phyloP scores from a whole-genome alignment of 148 eudicot genomes.

The Rhododendron simsii region DNA sequence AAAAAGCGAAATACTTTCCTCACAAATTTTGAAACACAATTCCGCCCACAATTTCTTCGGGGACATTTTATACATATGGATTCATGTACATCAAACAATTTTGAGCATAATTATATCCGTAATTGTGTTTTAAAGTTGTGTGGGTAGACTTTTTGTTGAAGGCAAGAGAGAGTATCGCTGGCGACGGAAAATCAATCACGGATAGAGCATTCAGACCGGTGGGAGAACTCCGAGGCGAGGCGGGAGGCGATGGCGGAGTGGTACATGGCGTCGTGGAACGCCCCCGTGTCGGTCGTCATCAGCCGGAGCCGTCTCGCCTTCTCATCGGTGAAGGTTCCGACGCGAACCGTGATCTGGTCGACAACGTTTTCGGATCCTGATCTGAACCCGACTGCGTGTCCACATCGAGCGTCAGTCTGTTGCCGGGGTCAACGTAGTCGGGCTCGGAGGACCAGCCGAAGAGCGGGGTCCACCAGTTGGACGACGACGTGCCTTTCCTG shows the following conservation, averaged over 20 bases:
- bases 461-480: no score
- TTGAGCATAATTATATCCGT: no score
- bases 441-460: no score
- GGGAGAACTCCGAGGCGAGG: slow-evolving; percentile 39
- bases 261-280: slow-evolving; percentile 42
- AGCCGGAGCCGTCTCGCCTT: slow-evolving; percentile 40
- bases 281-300: slow-evolving; percentile 32
- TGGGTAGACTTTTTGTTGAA: not conserved
- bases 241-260: slow-evolving; percentile 50
- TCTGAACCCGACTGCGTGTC: not conserved
- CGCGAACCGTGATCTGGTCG: slow-evolving; percentile 11
- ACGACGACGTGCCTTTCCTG: not conserved
- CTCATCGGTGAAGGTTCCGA: slow-evolving; percentile 37
- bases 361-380: not conserved
- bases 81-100: no score
- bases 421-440: no score
- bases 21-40: no score
- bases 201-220: not conserved
- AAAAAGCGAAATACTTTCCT: not conserved
- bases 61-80: no score
- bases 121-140: no score
- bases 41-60: no score
- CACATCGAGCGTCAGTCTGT: not conserved
- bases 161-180: no score
- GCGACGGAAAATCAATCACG: not conserved